Evolutionary conservation across 148 eudicot genomes (phyloP).

Genomic region (Agrostemma githago): DNA sequence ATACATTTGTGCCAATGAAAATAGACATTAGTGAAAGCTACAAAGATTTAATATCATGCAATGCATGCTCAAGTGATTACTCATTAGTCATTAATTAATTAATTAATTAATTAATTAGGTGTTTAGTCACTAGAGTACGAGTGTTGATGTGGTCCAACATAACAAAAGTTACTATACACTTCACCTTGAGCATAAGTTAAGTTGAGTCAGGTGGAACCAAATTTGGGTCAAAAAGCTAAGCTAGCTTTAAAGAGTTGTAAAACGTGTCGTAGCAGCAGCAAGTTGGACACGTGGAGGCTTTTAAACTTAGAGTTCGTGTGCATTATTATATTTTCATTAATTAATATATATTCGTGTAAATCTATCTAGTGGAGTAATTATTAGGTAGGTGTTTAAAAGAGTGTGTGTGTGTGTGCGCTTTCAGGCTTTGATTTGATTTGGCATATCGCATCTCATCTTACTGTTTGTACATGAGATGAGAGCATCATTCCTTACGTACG

Average conservation of each 20-base stretch:
- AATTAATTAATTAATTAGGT: constrained; percentile 8
- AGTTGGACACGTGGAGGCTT: constrained; percentile 8
- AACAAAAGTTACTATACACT: not conserved
- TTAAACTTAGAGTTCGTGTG: constrained; percentile 3
- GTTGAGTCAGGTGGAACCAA: not conserved
- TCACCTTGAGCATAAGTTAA: constrained; percentile 10
- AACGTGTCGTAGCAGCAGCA: constrained; percentile 11
- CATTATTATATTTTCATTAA: no score
- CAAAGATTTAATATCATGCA: not conserved
- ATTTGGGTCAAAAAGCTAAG: constrained; percentile 10
- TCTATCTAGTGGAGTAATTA: not conserved
- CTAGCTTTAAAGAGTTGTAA: not conserved
- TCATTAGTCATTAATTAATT: no score
- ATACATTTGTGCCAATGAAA: no score
- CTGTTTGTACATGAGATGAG: not conserved
- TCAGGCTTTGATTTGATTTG: not conserved
- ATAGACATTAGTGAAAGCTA: not conserved
- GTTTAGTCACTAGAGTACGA: not conserved
- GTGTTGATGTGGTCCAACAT: not conserved
- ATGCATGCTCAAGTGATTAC: not conserved
- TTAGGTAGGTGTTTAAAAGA: not conserved
- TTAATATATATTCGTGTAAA: constrained; percentile 7
- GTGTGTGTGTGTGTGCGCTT: constrained; percentile 1
- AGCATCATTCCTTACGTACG: not conserved
- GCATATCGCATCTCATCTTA: not conserved